These are phyloP conservation scores for Talaromyces atroroseus DNA, from an alignment of 2,329 filamentous ascomycete species.

Conservation along the genomic window DNA sequence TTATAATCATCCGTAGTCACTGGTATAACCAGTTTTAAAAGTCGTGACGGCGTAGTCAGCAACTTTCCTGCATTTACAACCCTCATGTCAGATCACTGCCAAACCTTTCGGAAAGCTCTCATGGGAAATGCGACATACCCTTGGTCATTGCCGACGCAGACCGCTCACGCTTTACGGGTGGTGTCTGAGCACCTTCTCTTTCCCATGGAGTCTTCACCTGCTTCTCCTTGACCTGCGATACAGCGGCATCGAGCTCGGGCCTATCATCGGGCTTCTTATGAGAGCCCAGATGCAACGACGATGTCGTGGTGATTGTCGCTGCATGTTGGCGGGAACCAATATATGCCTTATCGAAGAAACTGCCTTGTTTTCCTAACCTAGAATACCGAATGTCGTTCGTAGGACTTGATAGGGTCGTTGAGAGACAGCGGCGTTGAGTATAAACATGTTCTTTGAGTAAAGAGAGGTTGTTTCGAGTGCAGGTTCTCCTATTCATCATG, in stretches of 20 bases:
- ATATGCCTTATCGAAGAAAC: background rate
- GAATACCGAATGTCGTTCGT: background rate
- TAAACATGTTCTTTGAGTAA: background rate
- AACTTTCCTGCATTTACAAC: conserved; percentile 57
- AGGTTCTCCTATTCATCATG: background rate
- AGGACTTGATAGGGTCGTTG: background rate
- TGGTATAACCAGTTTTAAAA: conserved; percentile 75
- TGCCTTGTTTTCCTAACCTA: background rate
- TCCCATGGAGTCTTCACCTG: conserved; percentile 63
- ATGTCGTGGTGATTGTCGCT: background rate
- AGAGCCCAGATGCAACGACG: background rate
- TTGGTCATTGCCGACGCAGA: conserved; percentile 59
- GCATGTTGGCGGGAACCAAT: background rate
- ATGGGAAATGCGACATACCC: conserved; percentile 38
- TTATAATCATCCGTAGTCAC: conserved; percentile 57
- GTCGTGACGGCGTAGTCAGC: conserved; percentile 70
- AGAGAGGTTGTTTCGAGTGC: background rate
- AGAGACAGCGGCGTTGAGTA: background rate
- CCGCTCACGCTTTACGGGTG: conserved; percentile 48
- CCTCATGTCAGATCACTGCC: background rate
- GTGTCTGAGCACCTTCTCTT: conserved; percentile 53
- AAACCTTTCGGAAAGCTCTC: background rate
- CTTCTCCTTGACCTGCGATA: conserved; percentile 15
- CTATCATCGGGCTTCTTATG: background rate
- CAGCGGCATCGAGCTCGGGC: background rate